Evolutionary conservation across 2,329 filamentous ascomycete genomes (phyloP).

Genomic region (Aspergillus texensis): DNA sequence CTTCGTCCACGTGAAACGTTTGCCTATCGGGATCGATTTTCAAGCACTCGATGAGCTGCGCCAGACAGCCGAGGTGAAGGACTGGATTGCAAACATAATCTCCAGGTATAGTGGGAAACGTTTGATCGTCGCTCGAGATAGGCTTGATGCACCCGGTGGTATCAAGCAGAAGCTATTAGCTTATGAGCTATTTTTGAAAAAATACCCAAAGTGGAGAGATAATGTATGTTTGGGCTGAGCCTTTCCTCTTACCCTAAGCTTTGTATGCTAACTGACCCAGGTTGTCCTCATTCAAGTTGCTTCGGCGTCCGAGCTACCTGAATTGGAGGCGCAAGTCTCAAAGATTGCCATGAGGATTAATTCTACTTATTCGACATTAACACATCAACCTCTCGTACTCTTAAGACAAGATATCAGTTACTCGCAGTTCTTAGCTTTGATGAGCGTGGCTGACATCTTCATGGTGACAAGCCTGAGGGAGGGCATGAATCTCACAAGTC

Average conservation of each 20-base stretch:
- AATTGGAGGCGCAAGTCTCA: constrained; percentile 81
- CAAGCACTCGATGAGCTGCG: constrained; percentile 70
- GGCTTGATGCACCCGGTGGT: constrained; percentile 87
- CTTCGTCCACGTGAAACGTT: constrained; percentile 79
- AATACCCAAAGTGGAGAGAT: constrained; percentile 83
- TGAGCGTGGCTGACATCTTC: constrained; percentile 83
- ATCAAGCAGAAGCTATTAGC: constrained; percentile 90
- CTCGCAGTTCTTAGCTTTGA: constrained; percentile 84
- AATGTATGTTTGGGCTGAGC: constrained; percentile 46
- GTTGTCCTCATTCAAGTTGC: constrained; percentile 92
- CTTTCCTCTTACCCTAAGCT: constrained; percentile 7
- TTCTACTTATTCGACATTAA: constrained; percentile 81
- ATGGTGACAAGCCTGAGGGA: constrained; percentile 94
- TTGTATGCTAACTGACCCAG: constrained; percentile 34
- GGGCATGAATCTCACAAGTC: constrained; percentile 93
- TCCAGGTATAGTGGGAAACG: constrained; percentile 83
- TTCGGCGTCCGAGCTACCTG: constrained; percentile 78
- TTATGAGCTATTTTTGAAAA: constrained; percentile 88
- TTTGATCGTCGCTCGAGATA: constrained; percentile 89
- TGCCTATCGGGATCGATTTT: constrained; percentile 86
- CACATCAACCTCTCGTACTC: constrained; percentile 88
- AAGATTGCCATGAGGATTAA: constrained; percentile 95
- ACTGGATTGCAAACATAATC: constrained; percentile 76
- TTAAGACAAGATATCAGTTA: constrained; percentile 92
- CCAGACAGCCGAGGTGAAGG: constrained; percentile 68